These are phyloP conservation scores for Pyrenophora graminea DNA, from an alignment of 2,329 filamentous ascomycete genomes.

Conservation along the genomic window DNA sequence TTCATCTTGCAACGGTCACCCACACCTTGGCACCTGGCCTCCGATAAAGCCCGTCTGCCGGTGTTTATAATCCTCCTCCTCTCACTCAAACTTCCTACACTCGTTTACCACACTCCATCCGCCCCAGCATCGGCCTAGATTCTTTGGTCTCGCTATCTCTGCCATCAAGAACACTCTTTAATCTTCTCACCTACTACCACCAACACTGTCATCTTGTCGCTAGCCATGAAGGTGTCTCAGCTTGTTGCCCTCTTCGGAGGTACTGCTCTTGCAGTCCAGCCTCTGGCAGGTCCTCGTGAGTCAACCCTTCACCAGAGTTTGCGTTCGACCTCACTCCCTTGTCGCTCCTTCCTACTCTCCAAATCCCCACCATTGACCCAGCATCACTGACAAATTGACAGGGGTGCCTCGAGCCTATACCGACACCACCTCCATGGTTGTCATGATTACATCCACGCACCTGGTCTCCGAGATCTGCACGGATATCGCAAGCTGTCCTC, in stretches of 20 bases:
- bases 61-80: slow-evolving; percentile 12
- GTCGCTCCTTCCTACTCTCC: not conserved
- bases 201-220: slow-evolving; percentile 17
- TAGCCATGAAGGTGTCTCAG: slow-evolving; percentile 36
- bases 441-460: slow-evolving; percentile 46
- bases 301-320: not conserved
- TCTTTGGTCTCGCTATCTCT: slow-evolving; percentile 21
- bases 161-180: slow-evolving; percentile 26
- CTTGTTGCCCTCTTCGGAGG: slow-evolving; percentile 31
- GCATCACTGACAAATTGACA: slow-evolving; percentile 13
- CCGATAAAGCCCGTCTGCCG: slow-evolving; percentile 12
- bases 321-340: not conserved
- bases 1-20: slow-evolving; percentile 9
- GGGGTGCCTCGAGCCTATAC: slow-evolving; percentile 18
- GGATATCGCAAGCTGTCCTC: slow-evolving; percentile 43
- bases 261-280: slow-evolving; percentile 24
- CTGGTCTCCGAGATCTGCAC: slow-evolving; percentile 49
- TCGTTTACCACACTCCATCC: slow-evolving; percentile 25
- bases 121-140: slow-evolving; percentile 10
- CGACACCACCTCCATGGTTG: slow-evolving; percentile 43
- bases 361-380: not conserved
- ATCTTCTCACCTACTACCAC: slow-evolving; percentile 15
- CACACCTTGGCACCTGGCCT: slow-evolving; percentile 25
- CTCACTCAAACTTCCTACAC: slow-evolving; percentile 29
- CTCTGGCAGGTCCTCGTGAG: slow-evolving; percentile 29